Percentiles rank a stretch among this genome's conserved stretches.
Evolutionary conservation across 495 filamentous ascomycete species (phyloP).

Genomic region (Beverwykella pulmonaria): DNA sequence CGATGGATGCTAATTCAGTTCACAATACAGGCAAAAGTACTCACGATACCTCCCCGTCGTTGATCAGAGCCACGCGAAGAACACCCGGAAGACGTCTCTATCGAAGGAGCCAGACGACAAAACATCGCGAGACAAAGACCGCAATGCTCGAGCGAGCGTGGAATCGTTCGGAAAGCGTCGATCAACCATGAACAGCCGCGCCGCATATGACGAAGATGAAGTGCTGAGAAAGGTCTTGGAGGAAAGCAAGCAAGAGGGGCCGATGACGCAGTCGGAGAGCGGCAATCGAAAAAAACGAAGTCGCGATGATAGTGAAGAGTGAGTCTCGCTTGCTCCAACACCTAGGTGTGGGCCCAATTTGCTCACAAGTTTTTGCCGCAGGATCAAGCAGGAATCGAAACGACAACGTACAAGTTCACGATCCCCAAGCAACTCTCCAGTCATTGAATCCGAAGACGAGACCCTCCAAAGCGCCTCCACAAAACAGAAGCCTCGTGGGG

Average conservation of each 20-base stretch:
- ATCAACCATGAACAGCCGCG: slow-evolving; percentile 97
- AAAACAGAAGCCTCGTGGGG: slow-evolving; percentile 66
- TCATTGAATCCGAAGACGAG: slow-evolving; percentile 72
- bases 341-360: neutral
- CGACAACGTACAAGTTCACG: slow-evolving; percentile 76
- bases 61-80: slow-evolving; percentile 51
- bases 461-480: slow-evolving; percentile 54
- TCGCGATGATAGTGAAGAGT: slow-evolving; percentile 94
- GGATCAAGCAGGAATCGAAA: slow-evolving; percentile 60
- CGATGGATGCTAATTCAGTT: neutral
- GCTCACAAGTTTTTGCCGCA: slow-evolving; percentile 41
- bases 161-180: slow-evolving; percentile 67
- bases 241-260: slow-evolving; percentile 79
- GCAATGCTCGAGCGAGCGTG: slow-evolving; percentile 44
- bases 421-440: slow-evolving; percentile 57
- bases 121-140: slow-evolving; percentile 54
- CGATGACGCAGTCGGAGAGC: slow-evolving; percentile 53
- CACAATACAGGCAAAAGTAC: slow-evolving; percentile 58
- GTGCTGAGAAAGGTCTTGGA: slow-evolving; percentile 86
- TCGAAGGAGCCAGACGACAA: slow-evolving; percentile 58
- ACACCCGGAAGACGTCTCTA: slow-evolving; percentile 58
- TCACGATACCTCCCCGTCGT: slow-evolving; percentile 70
- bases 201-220: slow-evolving; percentile 94
- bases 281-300: slow-evolving; percentile 74
- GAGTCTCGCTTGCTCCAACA: slow-evolving; percentile 47